Evolutionary conservation across 2,329 filamentous ascomycete genomes (phyloP).

Genomic region (Colletotrichum sublineola): DNA sequence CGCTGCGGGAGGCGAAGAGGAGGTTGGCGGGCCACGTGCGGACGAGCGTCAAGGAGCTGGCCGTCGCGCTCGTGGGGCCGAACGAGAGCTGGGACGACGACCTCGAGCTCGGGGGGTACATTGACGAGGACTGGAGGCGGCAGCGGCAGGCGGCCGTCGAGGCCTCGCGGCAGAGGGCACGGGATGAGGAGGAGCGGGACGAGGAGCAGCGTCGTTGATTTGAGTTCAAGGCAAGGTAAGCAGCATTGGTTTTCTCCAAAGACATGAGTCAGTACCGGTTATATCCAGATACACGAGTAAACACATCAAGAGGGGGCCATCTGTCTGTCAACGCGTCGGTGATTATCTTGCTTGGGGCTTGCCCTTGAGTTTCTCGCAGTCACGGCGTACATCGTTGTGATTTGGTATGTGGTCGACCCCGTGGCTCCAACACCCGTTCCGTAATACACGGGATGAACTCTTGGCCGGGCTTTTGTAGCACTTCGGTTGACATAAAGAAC

Average conservation of each 20-base stretch:
- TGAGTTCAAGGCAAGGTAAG: background rate
- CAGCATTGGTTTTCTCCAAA: too few species aligned
- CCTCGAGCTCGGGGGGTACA: background rate
- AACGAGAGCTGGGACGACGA: background rate
- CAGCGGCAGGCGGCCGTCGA: conserved; percentile 7
- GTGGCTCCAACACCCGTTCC: too few species aligned
- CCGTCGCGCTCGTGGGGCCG: conserved; percentile 26
- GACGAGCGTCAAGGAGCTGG: conserved; percentile 24
- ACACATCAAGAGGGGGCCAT: too few species aligned
- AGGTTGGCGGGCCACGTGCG: conserved; percentile 7
- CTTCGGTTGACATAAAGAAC: background rate
- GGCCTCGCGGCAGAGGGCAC: background rate
- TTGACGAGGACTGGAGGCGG: conserved; percentile 7
- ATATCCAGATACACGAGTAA: too few species aligned
- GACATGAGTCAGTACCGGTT: too few species aligned
- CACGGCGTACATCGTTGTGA: too few species aligned
- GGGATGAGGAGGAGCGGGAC: background rate
- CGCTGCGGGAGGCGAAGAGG: conserved; percentile 19
- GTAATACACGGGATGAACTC: background rate
- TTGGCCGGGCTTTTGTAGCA: background rate
- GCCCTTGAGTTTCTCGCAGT: too few species aligned
- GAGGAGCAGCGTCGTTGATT: background rate
- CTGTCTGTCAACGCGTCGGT: background rate
- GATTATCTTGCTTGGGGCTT: too few species aligned
- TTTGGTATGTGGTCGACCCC: too few species aligned